Conservation (phyloP, 2,329 filamentous ascomycete genomes). For the Penicillium janthinellum region DNA sequence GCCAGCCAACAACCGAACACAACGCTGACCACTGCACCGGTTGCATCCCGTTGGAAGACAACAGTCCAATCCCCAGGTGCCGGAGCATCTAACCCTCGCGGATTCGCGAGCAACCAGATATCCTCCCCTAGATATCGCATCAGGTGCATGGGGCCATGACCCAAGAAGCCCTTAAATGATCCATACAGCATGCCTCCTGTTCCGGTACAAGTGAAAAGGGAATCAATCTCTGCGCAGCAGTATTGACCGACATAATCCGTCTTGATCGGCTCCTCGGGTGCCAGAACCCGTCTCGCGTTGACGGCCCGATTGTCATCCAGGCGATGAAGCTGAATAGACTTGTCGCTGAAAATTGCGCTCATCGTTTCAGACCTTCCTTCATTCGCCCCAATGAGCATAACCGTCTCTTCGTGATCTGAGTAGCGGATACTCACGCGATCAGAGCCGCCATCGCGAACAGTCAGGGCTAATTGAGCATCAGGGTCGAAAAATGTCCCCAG, state of each 20-base stretch:
- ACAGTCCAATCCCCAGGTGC: background rate
- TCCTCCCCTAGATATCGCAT: constrained; percentile 1
- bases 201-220: background rate
- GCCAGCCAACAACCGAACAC: background rate
- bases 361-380: background rate
- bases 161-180: background rate
- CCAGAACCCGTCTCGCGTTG: background rate
- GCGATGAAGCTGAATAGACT: background rate
- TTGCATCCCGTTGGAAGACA: background rate
- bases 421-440: background rate
- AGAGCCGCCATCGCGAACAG: background rate
- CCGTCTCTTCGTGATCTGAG: background rate
- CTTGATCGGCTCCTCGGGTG: background rate
- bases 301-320: background rate
- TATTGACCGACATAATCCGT: background rate
- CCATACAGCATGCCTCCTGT: background rate
- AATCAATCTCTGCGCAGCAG: background rate
- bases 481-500: constrained; percentile 2
- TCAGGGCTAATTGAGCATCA: background rate
- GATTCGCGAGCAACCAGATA: constrained; percentile 1
- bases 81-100: background rate
- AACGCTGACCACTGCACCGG: background rate
- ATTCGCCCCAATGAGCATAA: background rate
- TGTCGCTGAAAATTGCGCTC: background rate
- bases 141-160: background rate